Percentiles rank a stretch among this genome's conserved stretches.
These are phyloP conservation scores for Sanchytrium tribonematis DNA, from an alignment of 371 early-diverging fungal species.

Conservation along the genomic window DNA sequence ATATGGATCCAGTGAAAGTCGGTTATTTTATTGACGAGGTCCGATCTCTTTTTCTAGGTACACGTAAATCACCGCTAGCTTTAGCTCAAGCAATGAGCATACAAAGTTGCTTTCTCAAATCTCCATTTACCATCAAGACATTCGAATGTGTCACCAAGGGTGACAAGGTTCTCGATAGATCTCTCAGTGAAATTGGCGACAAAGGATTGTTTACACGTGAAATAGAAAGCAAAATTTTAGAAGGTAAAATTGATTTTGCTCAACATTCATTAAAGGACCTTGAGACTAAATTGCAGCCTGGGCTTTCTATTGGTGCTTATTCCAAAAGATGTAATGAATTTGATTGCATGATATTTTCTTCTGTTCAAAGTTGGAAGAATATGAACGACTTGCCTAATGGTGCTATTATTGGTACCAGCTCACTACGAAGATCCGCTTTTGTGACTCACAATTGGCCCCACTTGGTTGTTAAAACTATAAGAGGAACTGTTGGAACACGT, in stretches of 20 bases:
- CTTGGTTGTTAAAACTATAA: constrained; percentile 45
- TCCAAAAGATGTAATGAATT: constrained; percentile 54
- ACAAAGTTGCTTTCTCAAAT: constrained; percentile 16
- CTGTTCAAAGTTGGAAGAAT: constrained; percentile 10
- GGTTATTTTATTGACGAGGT: constrained; percentile 28
- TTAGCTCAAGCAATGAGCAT: constrained; percentile 57
- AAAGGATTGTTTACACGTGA: constrained; percentile 83
- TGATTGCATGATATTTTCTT: constrained; percentile 50
- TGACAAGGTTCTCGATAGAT: constrained; percentile 53
- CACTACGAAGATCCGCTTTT: constrained; percentile 66
- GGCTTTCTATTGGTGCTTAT: constrained; percentile 56
- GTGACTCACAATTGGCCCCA: constrained; percentile 44
- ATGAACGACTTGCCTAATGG: constrained; percentile 39
- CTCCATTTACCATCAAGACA: constrained; percentile 21
- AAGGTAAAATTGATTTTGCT: constrained; percentile 45
- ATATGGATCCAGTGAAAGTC: constrained; percentile 39
- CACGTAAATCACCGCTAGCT: constrained; percentile 68
- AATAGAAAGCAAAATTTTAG: constrained; percentile 45
- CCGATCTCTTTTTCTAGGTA: constrained; percentile 22
- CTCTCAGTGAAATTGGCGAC: constrained; percentile 65
- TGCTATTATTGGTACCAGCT: constrained; percentile 64
- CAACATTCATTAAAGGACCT: constrained; percentile 85
- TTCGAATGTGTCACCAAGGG: constrained; percentile 53
- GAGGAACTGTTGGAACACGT: constrained; percentile 13
- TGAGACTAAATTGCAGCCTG: constrained; percentile 53